Base-by-base conservation (phyloP, 805 yeast genomes). In the Spathaspora arborariae region DNA sequence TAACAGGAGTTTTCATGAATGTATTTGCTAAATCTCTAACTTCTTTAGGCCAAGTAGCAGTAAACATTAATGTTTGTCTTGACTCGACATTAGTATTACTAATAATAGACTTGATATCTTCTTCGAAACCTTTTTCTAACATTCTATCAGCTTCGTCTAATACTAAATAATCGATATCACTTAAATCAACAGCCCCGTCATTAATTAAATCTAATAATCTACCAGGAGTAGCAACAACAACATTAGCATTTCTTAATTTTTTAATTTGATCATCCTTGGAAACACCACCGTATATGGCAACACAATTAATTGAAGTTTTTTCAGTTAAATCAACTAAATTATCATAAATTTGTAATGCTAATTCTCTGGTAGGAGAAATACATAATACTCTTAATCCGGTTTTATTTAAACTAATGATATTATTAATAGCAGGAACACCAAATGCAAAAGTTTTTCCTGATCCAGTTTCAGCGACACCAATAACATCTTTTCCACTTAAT, bases 31-130 rank as follows among this genome's bases (percentile, higher is more conserved):
- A 76, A 53, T 89, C 95, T 62, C 98, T 84, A 30, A 94, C 98
- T 70, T 92, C 96, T 58, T 87, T 88, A n/a, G 99, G 99, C 99
- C 99, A 94, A 1, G 99, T 94, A n/a, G 99, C 99, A 8, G 99
- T 92, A 70, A 94, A 94, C 98, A 94, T 94, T 53, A 94, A 76
- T 0, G 99, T 94, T 68, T 92, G 98, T 71, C 98, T 77, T 9
- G 45, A 35, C 20, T 66, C 63, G 30, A 60, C 52, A 20, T 78
- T 72, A 13, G 88, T 76, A 47, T 74, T 71, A 40, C 84, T 79
- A 62, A 94, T 81, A 54, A 94, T 89, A 52, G 78, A 75, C 64
- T 87, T 89, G 62, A 94, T 92, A 67, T 92, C 99, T 64, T 92
- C 95, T 70, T 95, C 98, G 60, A 94, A 94, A 33, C 99, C 99